Percentiles rank a stretch among this genome's conserved stretches.
phyloP scores from a whole-genome alignment of 2,329 filamentous ascomycete species.

The Calycina herbarum region DNA sequence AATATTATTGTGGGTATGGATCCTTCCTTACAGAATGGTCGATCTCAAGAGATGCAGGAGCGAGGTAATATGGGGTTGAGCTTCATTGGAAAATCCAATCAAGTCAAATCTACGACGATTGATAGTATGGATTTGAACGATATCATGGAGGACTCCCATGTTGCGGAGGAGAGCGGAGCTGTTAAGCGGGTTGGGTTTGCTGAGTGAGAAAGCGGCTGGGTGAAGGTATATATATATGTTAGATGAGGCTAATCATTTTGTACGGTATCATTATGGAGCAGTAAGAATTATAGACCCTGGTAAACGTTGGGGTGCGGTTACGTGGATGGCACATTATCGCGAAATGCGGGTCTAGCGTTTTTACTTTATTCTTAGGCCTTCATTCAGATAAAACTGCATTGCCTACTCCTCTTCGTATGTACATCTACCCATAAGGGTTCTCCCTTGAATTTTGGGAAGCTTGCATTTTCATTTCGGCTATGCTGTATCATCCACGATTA shows the following conservation, averaged over 20 bases:
- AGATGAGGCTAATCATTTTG: neutral
- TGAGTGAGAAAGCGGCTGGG: neutral
- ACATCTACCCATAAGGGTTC: too few relatives aligned
- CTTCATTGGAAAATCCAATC: conserved; percentile 23
- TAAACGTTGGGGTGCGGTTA: neutral
- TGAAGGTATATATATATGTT: neutral
- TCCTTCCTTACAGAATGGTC: conserved; percentile 17
- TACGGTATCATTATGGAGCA: neutral
- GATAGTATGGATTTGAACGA: conserved; percentile 37
- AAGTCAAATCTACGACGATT: conserved; percentile 19
- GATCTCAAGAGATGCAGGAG: conserved; percentile 35
- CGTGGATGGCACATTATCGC: neutral
- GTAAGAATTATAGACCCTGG: neutral
- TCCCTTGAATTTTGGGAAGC: too few relatives aligned
- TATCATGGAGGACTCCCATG: conserved; percentile 29
- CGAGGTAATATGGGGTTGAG: conserved; percentile 23
- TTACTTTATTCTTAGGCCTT: neutral
- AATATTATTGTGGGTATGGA: conserved; percentile 33
- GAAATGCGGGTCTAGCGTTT: neutral
- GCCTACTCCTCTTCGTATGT: neutral
- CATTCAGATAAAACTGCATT: neutral
- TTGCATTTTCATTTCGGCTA: too few relatives aligned
- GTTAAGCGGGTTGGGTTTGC: conserved; percentile 30
- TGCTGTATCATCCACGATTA: too few relatives aligned
- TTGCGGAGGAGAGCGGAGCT: conserved; percentile 28